Evolutionary conservation across 768 basidiomycete genomes (phyloP), one percentile per base, ranked within the genome.

Genomic region (Boletellus ananas): DNA sequence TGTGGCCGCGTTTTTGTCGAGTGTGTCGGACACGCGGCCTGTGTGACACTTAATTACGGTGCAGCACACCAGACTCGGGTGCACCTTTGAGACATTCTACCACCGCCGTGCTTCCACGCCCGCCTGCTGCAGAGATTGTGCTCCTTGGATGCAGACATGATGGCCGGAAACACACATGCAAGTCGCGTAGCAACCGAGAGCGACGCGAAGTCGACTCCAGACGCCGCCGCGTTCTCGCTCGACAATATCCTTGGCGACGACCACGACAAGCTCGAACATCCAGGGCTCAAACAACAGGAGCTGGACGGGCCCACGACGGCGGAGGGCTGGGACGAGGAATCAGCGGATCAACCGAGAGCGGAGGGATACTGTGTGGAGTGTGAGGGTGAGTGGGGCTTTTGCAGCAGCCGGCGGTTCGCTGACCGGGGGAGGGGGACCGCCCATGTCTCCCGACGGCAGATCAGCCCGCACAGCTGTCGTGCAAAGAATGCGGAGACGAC

Each of bases 291-390:
- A 49, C 64, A 60, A 23, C 61, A 52, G 21, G 73, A 72, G 40
- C 46, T 60, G n/a, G 63, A 66, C n/a, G 57, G 61, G 7, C 62
- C 66, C 45, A 60, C 66, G 18, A 65, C 73, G 21, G 70, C 73
- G 10, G 72, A 72, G 34, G 85, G 83, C 12, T 85, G 84, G 84
- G 84, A 87, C 50, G 84, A 89, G 57, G 85, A 87, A 64, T 71
- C 73, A 11, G 61, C 64, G 0, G 64, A 66, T 50, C 73, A 67
- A 35, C 72, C 75, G 9, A 70, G 73, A 13, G 66, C 71, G 11
- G 83, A 87, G 45, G 89, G 87, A 0, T 85, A 74, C 60, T 93
- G 90, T 55, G 66, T 91, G 45, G 90, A 93, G 67, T 92, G 90
- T 63, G 90, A 93, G 80, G 90, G 90, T 90, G 52, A 59, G 70